A percentile compares a stretch with the other conserved stretches of the same genome.
These are phyloP conservation scores for Polyplosphaeria fusca DNA, from an alignment of 495 filamentous ascomycete species.

Conservation along the genomic window DNA sequence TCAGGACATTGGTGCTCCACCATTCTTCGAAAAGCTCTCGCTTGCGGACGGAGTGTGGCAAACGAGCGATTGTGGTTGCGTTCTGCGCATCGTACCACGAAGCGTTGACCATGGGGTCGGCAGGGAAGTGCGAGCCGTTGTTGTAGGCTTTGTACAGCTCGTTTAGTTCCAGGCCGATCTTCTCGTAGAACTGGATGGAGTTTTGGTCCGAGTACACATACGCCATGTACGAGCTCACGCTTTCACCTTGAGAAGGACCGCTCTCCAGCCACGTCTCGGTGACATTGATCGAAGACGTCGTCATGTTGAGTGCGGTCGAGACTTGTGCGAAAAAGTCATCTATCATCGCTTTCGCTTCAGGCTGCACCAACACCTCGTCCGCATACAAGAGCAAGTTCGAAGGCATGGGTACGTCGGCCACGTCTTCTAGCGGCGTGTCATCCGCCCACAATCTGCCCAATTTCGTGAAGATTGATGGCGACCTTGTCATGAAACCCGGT, in stretches of 20 bases:
- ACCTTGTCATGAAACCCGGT: slow-evolving; percentile 8
- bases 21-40: slow-evolving; percentile 1
- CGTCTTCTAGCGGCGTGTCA: slow-evolving; percentile 1
- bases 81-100: slow-evolving; percentile 10
- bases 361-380: slow-evolving; percentile 7
- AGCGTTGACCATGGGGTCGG: slow-evolving; percentile 8
- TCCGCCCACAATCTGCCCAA: slow-evolving; percentile 6
- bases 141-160: slow-evolving; percentile 1
- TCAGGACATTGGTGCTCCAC: slow-evolving; percentile 5
- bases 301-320: slow-evolving; percentile 3
- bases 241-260: slow-evolving; percentile 1
- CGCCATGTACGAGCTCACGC: neutral
- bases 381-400: slow-evolving; percentile 5
- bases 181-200: slow-evolving; percentile 17
- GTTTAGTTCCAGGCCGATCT: neutral
- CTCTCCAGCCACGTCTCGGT: neutral
- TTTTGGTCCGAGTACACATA: slow-evolving; percentile 17
- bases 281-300: slow-evolving; percentile 6
- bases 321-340: slow-evolving; percentile 5
- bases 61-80: slow-evolving; percentile 5
- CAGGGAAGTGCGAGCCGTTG: slow-evolving; percentile 10
- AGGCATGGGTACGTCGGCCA: neutral
- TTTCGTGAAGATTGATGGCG: slow-evolving; percentile 1
- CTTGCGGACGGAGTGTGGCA: neutral
- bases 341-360: slow-evolving; percentile 13